Conservation (phyloP, 805 yeast genomes). For the Suhomyces canberraensis region DNA sequence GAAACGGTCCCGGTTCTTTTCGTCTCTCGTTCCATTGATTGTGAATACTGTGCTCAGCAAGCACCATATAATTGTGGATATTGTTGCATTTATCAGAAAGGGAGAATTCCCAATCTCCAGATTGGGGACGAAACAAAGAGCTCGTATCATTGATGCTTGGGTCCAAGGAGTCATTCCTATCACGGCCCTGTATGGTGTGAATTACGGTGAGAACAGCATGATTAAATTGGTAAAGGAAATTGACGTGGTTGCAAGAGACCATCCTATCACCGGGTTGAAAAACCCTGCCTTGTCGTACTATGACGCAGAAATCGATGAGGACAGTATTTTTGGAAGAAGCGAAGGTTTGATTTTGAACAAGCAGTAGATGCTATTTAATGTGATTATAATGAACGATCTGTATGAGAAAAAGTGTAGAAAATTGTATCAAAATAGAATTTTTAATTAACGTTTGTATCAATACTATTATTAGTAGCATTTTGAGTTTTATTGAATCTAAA, state of each 20-base stretch:
- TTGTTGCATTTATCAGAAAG: slow-evolving; percentile 71
- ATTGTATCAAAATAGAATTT: too few relatives aligned
- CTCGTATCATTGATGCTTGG: slow-evolving; percentile 57
- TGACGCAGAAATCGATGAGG: slow-evolving; percentile 24
- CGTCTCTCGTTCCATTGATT: slow-evolving; percentile 80
- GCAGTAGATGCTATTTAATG: too few relatives aligned
- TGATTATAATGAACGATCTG: too few relatives aligned
- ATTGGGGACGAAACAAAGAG: slow-evolving; percentile 74
- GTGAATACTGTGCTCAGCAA: slow-evolving; percentile 74
- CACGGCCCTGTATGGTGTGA: slow-evolving; percentile 45
- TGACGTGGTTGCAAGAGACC: slow-evolving; percentile 39
- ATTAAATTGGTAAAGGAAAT: slow-evolving; percentile 57
- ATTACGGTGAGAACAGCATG: slow-evolving; percentile 65
- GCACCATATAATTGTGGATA: slow-evolving; percentile 80
- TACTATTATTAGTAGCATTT: too few relatives aligned
- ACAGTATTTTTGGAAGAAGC: slow-evolving; percentile 29
- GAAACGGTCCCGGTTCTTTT: slow-evolving; percentile 46
- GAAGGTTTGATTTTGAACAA: slow-evolving; percentile 31
- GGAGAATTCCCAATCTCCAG: slow-evolving; percentile 68
- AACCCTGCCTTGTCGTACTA: slow-evolving; percentile 44
- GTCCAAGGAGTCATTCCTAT: slow-evolving; percentile 45
- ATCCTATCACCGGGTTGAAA: slow-evolving; percentile 37
- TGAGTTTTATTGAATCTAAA: too few relatives aligned
- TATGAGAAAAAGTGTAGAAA: too few relatives aligned
- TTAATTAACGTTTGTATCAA: too few relatives aligned